Conservation (phyloP, 805 yeast species). For the Candida bentonensis region DNA sequence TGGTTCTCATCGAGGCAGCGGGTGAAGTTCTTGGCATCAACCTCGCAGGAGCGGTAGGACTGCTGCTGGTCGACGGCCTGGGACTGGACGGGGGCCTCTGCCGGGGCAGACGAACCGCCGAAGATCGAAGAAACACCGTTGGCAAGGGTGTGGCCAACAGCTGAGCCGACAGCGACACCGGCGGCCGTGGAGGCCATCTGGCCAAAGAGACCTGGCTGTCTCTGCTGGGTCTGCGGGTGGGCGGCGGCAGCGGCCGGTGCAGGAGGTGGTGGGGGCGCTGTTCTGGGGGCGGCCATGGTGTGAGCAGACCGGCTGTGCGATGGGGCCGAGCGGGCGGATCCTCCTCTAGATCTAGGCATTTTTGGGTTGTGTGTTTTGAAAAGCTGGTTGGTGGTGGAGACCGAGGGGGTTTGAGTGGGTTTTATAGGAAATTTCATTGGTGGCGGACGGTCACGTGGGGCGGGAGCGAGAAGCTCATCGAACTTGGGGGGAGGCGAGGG, state of each 20-base stretch:
- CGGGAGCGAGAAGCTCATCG: no score
- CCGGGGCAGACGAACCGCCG: slow-evolving; percentile 58
- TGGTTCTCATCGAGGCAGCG: slow-evolving; percentile 86
- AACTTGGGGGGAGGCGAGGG: no score
- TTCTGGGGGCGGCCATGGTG: slow-evolving; percentile 47
- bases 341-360: slow-evolving; percentile 30
- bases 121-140: slow-evolving; percentile 86
- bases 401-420: not conserved
- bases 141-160: slow-evolving; percentile 93
- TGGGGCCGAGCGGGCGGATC: slow-evolving; percentile 21
- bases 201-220: slow-evolving; percentile 73
- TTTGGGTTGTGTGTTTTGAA: not conserved
- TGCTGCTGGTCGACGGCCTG: slow-evolving; percentile 21
- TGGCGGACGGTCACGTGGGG: not conserved
- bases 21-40: slow-evolving; percentile 88
- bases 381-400: not conserved
- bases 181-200: slow-evolving; percentile 99
- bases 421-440: not conserved
- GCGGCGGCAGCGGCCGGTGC: slow-evolving; percentile 38
- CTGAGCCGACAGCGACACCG: slow-evolving; percentile 98
- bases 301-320: slow-evolving; percentile 19
- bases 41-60: slow-evolving; percentile 50
- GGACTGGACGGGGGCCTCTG: slow-evolving; percentile 28
- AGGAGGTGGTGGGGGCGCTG: slow-evolving; percentile 29
- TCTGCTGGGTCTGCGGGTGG: slow-evolving; percentile 30